phyloP scores from a whole-genome alignment of 2,329 filamentous ascomycete species.

The Huntiella moniliformis region DNA sequence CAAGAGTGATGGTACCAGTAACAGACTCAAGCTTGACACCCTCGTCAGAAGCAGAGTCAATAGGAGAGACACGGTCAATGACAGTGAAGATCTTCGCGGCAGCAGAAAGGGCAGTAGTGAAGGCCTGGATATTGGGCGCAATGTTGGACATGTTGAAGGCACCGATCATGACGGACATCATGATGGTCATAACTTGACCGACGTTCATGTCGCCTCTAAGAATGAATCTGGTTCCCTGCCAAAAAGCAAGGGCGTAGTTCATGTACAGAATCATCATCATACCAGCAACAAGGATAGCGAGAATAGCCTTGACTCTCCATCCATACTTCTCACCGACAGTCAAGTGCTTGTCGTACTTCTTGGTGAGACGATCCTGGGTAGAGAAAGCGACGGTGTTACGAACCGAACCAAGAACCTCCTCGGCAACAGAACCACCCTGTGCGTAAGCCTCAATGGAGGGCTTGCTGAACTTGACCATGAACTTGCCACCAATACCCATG shows the following conservation, averaged over 20 bases:
- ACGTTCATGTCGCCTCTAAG: constrained; percentile 46
- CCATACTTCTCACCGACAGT: constrained; percentile 56
- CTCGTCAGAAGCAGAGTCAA: constrained; percentile 52
- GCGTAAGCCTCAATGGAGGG: constrained; percentile 62
- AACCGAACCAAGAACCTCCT: constrained; percentile 87
- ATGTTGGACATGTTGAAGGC: constrained; percentile 82
- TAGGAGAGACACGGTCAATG: constrained; percentile 70
- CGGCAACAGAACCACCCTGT: constrained; percentile 68
- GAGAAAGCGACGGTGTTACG: constrained; percentile 85
- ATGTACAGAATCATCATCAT: constrained; percentile 75
- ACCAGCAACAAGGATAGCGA: constrained; percentile 61
- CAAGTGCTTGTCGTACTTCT: constrained; percentile 65
- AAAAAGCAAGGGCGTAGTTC: constrained; percentile 77
- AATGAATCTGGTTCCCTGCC: constrained; percentile 65
- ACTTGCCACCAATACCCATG: constrained; percentile 54
- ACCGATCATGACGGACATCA: constrained; percentile 83
- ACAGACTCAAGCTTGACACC: constrained; percentile 59
- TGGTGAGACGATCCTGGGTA: constrained; percentile 78
- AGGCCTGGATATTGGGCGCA: constrained; percentile 69
- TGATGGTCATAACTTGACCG: constrained; percentile 59
- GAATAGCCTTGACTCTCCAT: constrained; percentile 50
- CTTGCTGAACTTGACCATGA: constrained; percentile 69
- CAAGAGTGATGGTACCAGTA: no score
- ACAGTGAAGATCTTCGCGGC: constrained; percentile 85
- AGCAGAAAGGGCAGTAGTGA: constrained; percentile 65